Base-by-base conservation (phyloP, 2,329 filamentous ascomycete genomes). In the Microsporum audouinii region DNA sequence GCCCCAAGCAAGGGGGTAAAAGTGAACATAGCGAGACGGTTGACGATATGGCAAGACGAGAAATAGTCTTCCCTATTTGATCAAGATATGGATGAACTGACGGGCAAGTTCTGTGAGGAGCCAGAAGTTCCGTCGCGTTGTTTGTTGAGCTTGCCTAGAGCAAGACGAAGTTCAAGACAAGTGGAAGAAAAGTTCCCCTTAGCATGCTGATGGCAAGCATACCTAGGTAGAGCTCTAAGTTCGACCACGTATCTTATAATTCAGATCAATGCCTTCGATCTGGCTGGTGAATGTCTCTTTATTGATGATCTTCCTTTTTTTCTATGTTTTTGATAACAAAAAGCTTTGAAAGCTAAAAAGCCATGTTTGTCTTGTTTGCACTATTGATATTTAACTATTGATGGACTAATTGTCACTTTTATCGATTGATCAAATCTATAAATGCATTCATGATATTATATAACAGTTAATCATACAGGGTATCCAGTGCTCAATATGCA, bases 1-100 rank as follows among this genome's bases (percentile, higher is more conserved):
- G 94, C 92, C 72, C 94, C 94, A 68, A 96, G 86, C 62, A 99
- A 80, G 55, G 94, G 86, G 70, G 88, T 95, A 76, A 97, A 96
- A 66, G 88, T 95, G 80, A 99, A 97, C 94, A 99, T 99, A 31
- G 63, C 69, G 60, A 49, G 60, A 55, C 51, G 29, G 6, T 23
- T 2, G 29, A 27, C 31, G 17, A 10, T 23, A 51, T 43, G 23
- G 29, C n/a, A 23, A 29, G n/a, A 6, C n/a, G 29, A 14, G 5
- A n/a, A 41, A n/a, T 6, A n/a, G 31, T 36, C 14, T 36, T 7
- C 1, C 34, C 17, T 43, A 29, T 49, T 55, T 34, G 5, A 33
- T 36, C 23, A 31, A 17, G 14, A 53, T 14, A 23, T 14, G 17
- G 27, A 14, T 29, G 33, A 59, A 5, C 31, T 55, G 51, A 55